Evolutionary conservation across 192 early-diverging fungal species (phyloP), one percentile per base, ranked within the genome.

Genomic region (Obelidium mucronatum): DNA sequence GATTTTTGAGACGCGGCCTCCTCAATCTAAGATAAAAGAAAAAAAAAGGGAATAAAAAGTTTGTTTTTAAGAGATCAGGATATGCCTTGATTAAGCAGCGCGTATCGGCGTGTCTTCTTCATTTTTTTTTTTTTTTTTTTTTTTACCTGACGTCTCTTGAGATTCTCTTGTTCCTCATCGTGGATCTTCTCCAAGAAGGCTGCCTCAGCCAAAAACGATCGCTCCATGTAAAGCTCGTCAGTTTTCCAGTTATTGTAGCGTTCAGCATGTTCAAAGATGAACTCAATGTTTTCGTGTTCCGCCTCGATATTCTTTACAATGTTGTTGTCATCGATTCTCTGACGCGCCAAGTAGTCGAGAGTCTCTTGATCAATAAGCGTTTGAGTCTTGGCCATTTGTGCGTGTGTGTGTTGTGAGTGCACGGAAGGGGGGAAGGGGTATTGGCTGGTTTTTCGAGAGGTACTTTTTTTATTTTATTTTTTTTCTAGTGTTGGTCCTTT

Each of bases 181-280:
- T 73, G 67, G 26, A 78, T 60, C 68, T 73, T 78, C 26, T 60
- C 69, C 2, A 78, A 30, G 52, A 78, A 78, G 5, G 58, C 26
- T 2, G 77, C 77, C 39, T 78, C 77, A 35, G 69, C 61, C 28
- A 70, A 24, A 0, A 39, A 61, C 1, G 77, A 44, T 30, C 77
- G 55, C 24, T 78, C 77, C 39, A 78, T 19, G 61, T 78, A 73
- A 40, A 78, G 63, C 62, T 78, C 77, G 61, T 78, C 77, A 11
- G 77, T 78, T 42, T 71, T 78, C 59, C 63, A 78, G 77, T 78
- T 78, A 69, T 68, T 78, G 60, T 63, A 62, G 40, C 77, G 67
- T 36, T 78, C 77, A 11, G 77, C 33, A 61, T 78, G 77, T 31
- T 67, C 67, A 40, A 68, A 68, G 34, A 72, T 73, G 62, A 78